phyloP scores from a whole-genome alignment of 495 filamentous ascomycete genomes.

The Friedmanniomyces simplex region DNA sequence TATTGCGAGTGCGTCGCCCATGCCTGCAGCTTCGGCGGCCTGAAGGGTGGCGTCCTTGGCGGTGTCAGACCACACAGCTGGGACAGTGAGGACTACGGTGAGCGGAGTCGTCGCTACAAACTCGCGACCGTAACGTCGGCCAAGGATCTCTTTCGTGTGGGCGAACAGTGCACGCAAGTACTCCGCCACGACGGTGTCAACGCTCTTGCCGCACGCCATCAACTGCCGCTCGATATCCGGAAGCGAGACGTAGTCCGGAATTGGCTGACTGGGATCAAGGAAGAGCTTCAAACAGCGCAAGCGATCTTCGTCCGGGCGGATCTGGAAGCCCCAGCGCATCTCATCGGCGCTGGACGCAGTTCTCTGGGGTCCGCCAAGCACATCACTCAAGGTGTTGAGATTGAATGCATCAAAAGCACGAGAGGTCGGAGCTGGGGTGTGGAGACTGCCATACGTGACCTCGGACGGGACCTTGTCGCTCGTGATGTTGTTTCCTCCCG shows the following conservation, averaged over 20 bases:
- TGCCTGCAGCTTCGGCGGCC: constrained; percentile 57
- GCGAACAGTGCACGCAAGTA: constrained; percentile 43
- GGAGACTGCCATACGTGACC: constrained; percentile 25
- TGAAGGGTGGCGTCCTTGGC: constrained; percentile 57
- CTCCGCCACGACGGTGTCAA: constrained; percentile 53
- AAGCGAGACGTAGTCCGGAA: constrained; percentile 14
- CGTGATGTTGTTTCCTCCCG: constrained; percentile 48
- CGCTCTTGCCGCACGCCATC: constrained; percentile 41
- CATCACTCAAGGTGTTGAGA: too few species aligned
- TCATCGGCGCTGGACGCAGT: too few species aligned
- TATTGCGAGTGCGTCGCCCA: constrained; percentile 51
- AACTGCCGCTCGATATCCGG: constrained; percentile 13
- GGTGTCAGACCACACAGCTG: constrained; percentile 62
- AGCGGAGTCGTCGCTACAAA: constrained; percentile 52
- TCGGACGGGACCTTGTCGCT: constrained; percentile 35
- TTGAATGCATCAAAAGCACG: too few species aligned
- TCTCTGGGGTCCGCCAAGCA: too few species aligned
- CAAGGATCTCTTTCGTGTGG: constrained; percentile 24
- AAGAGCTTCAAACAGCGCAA: constrained; percentile 48
- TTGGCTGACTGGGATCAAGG: constrained; percentile 23
- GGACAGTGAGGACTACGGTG: constrained; percentile 53
- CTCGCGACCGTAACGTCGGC: constrained; percentile 45
- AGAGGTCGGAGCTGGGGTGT: neutral
- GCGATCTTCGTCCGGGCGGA: constrained; percentile 32
- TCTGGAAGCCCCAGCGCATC: constrained; percentile 41